Evolutionary conservation across 2,329 filamentous ascomycete species (phyloP).

Genomic region (Gaeumannomyces sp.): DNA sequence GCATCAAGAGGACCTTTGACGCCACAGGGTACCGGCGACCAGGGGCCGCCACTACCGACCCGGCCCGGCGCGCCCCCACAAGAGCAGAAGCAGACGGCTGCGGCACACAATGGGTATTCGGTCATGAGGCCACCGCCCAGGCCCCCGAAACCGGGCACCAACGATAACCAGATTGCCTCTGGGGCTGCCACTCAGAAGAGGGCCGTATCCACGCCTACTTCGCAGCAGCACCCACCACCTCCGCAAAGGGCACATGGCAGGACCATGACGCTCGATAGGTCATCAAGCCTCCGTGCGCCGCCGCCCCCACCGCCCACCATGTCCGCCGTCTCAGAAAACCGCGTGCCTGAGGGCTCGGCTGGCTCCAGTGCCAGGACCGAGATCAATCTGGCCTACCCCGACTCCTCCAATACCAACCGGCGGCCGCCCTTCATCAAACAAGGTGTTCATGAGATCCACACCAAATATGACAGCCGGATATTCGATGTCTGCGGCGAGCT

Average conservation of each 20-base stretch:
- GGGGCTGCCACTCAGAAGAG: conserved; percentile 29
- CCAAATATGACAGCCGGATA: conserved; percentile 79
- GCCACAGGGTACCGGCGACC: conserved; percentile 36
- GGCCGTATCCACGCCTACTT: conserved; percentile 39
- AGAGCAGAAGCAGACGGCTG: not conserved
- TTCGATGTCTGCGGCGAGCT: conserved; percentile 85
- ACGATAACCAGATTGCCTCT: conserved; percentile 13
- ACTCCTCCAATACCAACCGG: conserved; percentile 77
- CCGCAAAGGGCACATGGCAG: conserved; percentile 38
- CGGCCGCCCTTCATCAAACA: conserved; percentile 70
- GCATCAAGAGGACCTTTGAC: conserved; percentile 27
- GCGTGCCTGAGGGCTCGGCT: not conserved
- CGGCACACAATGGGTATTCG: conserved; percentile 11
- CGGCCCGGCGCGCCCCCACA: conserved; percentile 32
- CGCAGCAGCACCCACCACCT: conserved; percentile 32
- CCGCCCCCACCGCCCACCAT: conserved; percentile 9
- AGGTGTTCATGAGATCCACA: conserved; percentile 68
- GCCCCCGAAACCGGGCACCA: conserved; percentile 20
- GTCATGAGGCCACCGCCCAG: conserved; percentile 14
- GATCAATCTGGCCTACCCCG: conserved; percentile 64
- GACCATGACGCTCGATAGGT: conserved; percentile 44
- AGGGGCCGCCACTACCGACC: conserved; percentile 41
- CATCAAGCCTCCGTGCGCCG: conserved; percentile 31
- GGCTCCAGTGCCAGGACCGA: conserved; percentile 37
- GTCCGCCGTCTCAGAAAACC: not conserved